Evolutionary conservation across 2,329 filamentous ascomycete genomes (phyloP).

Genomic region (Ilyonectria robusta): DNA sequence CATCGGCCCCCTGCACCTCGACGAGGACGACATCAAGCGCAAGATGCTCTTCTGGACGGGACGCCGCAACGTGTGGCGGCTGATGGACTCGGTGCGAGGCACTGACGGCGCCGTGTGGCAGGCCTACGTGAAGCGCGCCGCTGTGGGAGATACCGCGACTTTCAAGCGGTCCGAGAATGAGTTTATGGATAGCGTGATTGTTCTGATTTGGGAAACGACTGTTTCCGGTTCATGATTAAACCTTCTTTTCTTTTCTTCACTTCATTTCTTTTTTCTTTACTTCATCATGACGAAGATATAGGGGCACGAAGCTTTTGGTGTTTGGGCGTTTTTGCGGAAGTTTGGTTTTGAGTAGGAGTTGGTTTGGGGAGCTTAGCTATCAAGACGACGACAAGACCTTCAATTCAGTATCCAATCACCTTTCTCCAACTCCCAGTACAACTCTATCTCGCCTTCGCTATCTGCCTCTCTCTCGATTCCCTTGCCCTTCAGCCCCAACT

Average conservation of each 20-base stretch:
- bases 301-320: slow-evolving; percentile 8
- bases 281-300: neutral
- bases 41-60: slow-evolving; percentile 55
- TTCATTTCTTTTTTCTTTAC: neutral
- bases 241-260: neutral
- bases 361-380: slow-evolving; percentile 13
- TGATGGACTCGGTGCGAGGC: slow-evolving; percentile 57
- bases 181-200: slow-evolving; percentile 44
- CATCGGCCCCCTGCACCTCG: slow-evolving; percentile 51
- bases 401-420: slow-evolving; percentile 21
- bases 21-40: slow-evolving; percentile 47
- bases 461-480: slow-evolving; percentile 6
- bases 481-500: slow-evolving; percentile 8
- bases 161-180: slow-evolving; percentile 40
- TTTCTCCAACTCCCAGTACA: slow-evolving; percentile 27
- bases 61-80: slow-evolving; percentile 55
- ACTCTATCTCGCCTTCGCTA: slow-evolving; percentile 12
- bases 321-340: slow-evolving; percentile 18
- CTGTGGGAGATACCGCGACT: slow-evolving; percentile 27
- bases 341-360: slow-evolving; percentile 16
- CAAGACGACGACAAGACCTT: slow-evolving; percentile 25
- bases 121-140: slow-evolving; percentile 58
- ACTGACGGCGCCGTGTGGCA: slow-evolving; percentile 60
- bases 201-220: slow-evolving; percentile 47
- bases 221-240: slow-evolving; percentile 21